Conservation (phyloP, 495 filamentous ascomycete species). For the Aspergillus sclerotioniger region DNA sequence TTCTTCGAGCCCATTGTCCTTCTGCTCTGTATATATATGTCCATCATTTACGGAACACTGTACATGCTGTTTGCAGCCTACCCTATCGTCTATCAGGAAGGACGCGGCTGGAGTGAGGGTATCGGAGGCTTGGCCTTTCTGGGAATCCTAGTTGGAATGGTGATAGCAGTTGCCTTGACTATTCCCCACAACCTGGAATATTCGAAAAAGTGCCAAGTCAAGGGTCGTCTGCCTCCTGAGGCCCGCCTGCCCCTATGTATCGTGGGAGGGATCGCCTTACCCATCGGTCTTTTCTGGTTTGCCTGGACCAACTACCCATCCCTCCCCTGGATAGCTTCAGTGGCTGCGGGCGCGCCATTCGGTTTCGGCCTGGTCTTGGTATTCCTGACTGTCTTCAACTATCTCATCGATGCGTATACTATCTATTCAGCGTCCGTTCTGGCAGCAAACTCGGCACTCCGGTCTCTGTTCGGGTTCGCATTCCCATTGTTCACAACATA, state of each 20-base stretch:
- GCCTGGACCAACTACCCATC: conserved; percentile 4
- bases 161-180: neutral
- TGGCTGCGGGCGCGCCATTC: neutral
- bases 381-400: conserved; percentile 3
- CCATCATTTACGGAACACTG: conserved; percentile 6
- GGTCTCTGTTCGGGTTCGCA: conserved; percentile 3
- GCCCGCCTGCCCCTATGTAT: neutral
- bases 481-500: conserved; percentile 3
- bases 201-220: neutral
- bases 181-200: conserved; percentile 1
- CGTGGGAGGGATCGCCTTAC: neutral
- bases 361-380: conserved; percentile 1
- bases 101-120: conserved; percentile 1
- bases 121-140: conserved; percentile 4
- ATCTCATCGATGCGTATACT: conserved; percentile 4
- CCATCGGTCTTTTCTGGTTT: conserved; percentile 4
- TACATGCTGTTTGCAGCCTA: conserved; percentile 6
- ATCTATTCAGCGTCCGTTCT: conserved; percentile 1
- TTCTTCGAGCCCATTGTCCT: conserved; percentile 3
- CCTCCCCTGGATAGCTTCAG: conserved; percentile 3
- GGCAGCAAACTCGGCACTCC: conserved; percentile 1
- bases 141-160: neutral
- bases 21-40: conserved; percentile 4
- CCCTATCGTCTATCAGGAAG: conserved; percentile 1
- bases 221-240: neutral